These are phyloP conservation scores for Solanum dulcamara DNA, from an alignment of 257 asterid genomes.

Conservation along the genomic window DNA sequence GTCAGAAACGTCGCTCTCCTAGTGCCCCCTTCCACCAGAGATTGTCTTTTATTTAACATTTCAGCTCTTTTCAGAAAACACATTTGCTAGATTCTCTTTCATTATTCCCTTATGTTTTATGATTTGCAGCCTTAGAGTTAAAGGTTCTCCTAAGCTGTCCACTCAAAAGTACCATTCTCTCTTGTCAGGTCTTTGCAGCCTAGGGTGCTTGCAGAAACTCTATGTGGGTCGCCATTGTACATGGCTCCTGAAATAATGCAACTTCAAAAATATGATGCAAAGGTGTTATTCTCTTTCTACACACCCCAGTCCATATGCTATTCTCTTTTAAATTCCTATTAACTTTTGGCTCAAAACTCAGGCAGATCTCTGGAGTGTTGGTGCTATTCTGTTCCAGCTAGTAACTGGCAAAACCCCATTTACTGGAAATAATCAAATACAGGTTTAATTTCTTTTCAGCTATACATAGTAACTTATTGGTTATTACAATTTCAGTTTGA, in stretches of 20 bases:
- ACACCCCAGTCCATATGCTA: neutral
- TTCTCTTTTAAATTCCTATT: conserved; percentile 6
- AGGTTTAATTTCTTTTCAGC: conserved; percentile 27
- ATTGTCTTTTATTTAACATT: neutral
- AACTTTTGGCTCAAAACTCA: conserved; percentile 27
- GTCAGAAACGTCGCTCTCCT: neutral
- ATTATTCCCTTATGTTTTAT: neutral
- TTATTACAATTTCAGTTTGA: neutral
- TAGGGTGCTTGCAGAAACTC: conserved; percentile 71
- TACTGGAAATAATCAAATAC: conserved; percentile 61
- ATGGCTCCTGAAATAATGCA: conserved; percentile 99
- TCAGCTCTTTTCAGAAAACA: neutral
- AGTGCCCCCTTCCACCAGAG: neutral
- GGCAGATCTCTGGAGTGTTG: conserved; percentile 99
- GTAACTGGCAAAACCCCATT: conserved; percentile 82
- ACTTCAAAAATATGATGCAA: conserved; percentile 76
- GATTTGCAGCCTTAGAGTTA: neutral
- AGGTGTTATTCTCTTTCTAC: conserved; percentile 37
- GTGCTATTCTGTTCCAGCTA: conserved; percentile 79
- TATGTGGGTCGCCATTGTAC: conserved; percentile 91
- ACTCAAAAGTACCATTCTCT: neutral
- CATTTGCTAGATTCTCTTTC: neutral
- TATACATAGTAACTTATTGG: neutral
- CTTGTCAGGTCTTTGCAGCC: conserved; percentile 65
- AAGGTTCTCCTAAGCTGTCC: neutral